Evolutionary conservation across 805 yeast genomes (phyloP), one percentile per base, ranked within the genome.

Genomic region (Pichia exigua): DNA sequence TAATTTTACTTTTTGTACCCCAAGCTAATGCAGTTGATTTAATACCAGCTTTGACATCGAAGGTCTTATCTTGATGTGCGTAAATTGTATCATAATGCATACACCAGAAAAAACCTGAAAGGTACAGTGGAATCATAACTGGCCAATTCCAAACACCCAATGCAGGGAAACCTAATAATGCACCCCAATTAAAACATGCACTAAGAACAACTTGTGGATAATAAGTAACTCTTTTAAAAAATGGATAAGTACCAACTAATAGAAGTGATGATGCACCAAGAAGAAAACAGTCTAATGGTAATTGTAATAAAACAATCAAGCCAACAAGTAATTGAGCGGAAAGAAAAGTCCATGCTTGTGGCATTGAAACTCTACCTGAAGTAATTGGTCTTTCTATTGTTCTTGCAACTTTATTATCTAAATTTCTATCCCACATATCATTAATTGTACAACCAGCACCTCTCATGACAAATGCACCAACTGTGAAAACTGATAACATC

Each of bases 391-490:
- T 74, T 62, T 83, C 88, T 47, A 83, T 78, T 3, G 98, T 92
- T 57, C 99, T 77, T 10, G 85, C 85, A 4, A 94, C 99, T 66
- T 89, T 78, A 56, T 77, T 75, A 62, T 94, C 99, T 46, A 91
- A 73, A 54, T 92, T 75, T 49, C 89, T 73, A 65, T 94, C 99
- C 64, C 84, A 73, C 44, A 92, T 73, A 67, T 94, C 99, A 65
- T 94, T 94, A 50, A 94, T 83, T 0, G 96, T 91, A 66, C 99
- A 94, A 0, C 99, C 99, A 1, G 97, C 97, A 27, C 98, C 97
- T 66, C 99, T 78, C 96, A 95, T 94, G 18, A 92, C 75, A 41
- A 91, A 61, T 0, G 97, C 79, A 15, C 99, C 99, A 4, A 85
- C 73, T 5, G 92, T 82, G 64, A 90, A 94, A 15, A 90, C 70